Percentiles rank a stretch among this genome's conserved stretches.
phyloP scores from a whole-genome alignment of 306 rosid species.

The Gleditsia sinensis region DNA sequence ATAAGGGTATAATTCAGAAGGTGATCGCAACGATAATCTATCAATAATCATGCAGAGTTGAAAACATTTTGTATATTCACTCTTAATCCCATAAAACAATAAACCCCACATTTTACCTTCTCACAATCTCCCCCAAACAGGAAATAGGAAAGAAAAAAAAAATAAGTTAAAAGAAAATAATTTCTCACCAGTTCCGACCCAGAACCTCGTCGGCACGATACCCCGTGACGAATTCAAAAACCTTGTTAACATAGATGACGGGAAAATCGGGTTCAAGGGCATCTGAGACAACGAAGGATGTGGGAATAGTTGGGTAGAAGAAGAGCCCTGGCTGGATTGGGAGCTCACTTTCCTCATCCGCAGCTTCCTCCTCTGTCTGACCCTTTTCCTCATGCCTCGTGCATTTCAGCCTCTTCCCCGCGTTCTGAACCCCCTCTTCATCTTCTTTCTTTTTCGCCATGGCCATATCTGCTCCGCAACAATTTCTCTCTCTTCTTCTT shows the following conservation, averaged over 20 bases:
- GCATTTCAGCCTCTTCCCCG: slow-evolving; percentile 81
- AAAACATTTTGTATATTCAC: background rate
- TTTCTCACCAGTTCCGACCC: slow-evolving; percentile 82
- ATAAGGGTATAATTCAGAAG: slow-evolving; percentile 7
- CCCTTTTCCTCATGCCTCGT: slow-evolving; percentile 36
- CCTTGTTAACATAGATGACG: slow-evolving; percentile 87
- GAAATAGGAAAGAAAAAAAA: background rate
- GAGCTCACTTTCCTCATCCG: slow-evolving; percentile 52
- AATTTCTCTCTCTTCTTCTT: background rate
- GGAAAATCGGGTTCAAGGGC: slow-evolving; percentile 92
- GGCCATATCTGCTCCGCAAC: slow-evolving; percentile 40
- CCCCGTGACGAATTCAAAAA: slow-evolving; percentile 86
- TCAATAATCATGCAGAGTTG: background rate
- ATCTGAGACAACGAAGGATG: slow-evolving; percentile 89
- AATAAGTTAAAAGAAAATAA: background rate
- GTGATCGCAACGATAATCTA: slow-evolving; percentile 1
- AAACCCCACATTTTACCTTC: slow-evolving; percentile 2
- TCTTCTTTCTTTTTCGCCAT: slow-evolving; percentile 61
- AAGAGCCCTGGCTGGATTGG: slow-evolving; percentile 50
- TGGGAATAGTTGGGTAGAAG: slow-evolving; percentile 69
- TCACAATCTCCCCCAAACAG: background rate
- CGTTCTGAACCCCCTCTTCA: slow-evolving; percentile 44
- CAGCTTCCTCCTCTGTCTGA: slow-evolving; percentile 11
- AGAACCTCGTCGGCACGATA: slow-evolving; percentile 92
- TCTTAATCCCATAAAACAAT: slow-evolving; percentile 6